Evolutionary conservation across 2,329 filamentous ascomycete genomes (phyloP), one percentile per base, ranked within the genome.

Genomic region (Fusarium pseudocircinatum): DNA sequence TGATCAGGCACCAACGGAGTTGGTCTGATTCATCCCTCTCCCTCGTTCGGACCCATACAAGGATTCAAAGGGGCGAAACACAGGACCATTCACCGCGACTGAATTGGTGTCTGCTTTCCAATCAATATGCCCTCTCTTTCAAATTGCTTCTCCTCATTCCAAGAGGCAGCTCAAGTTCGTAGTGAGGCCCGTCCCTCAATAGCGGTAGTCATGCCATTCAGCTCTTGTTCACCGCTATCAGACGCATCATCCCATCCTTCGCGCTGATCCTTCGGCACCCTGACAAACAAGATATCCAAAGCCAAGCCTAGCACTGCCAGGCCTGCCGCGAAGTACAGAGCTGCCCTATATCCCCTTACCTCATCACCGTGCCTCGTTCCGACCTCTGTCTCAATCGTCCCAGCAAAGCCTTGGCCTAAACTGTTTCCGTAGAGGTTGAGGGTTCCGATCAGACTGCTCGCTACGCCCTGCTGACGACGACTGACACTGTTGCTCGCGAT

Each of bases 401-500:
- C 80, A 0, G 80, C 79, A 39, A 82, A 79, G 1, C 81, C 80
- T 18, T 82, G 75, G 0, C 81, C 81, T 0, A 81, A 60, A 24
- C 76, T 78, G 53, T 77, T 77, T 3, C 80, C 80, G 20, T 82
- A 82, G 7, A 81, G 67, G 39, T 81, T 80, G 1, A 82, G 69
- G 1, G 78, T 79, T 4, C 86, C 86, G 13, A 89, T 83, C 6
- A 89, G 77, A 20, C 83, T 85, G 0, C 83, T 85, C 0, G 87
- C 87, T 6, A 88, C 81, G 0, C 87, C 87, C 57, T 89, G 86
- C 28, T 89, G 82, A 10, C 82, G 81, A 6, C 82, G 80, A 6
- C 75, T 80, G 36, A 89, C 86, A 2, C 82, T 83, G 63, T 88
- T 87, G 60, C 87, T 88, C 0, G 86, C 85, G 60, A 89, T 87